Conservation (phyloP, 1,284 basidiomycete genomes). For the Heterobasidion annosum region DNA sequence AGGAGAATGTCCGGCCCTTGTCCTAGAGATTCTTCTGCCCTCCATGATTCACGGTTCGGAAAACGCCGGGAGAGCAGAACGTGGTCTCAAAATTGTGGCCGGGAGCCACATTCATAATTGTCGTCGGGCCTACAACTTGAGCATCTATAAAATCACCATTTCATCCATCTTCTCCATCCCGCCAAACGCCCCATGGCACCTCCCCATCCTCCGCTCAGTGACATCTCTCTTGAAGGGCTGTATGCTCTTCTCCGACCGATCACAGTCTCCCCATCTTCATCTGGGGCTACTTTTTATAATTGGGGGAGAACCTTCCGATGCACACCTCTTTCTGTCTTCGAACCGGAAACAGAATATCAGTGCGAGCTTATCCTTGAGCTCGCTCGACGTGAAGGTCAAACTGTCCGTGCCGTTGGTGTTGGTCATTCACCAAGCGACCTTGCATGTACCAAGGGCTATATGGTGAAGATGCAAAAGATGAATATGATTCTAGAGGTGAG, state of each 20-base stretch:
- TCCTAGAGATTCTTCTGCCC: too few relatives aligned
- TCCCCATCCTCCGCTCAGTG: not conserved
- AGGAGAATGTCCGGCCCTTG: too few relatives aligned
- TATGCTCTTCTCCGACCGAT: slow-evolving; percentile 43
- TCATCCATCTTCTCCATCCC: not conserved
- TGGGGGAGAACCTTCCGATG: slow-evolving; percentile 67
- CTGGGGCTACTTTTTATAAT: slow-evolving; percentile 48
- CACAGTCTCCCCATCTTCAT: slow-evolving; percentile 34
- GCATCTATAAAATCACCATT: too few relatives aligned
- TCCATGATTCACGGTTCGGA: too few relatives aligned
- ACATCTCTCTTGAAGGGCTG: slow-evolving; percentile 29
- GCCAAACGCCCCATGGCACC: slow-evolving; percentile 4
- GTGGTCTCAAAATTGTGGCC: too few relatives aligned
- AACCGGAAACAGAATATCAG: slow-evolving; percentile 66
- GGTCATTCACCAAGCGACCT: slow-evolving; percentile 94
- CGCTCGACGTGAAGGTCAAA: slow-evolving; percentile 64
- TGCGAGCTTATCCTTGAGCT: slow-evolving; percentile 79
- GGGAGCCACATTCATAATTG: too few relatives aligned
- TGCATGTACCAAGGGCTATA: slow-evolving; percentile 78
- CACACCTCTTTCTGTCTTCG: slow-evolving; percentile 62
- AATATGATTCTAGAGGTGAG: slow-evolving; percentile 64
- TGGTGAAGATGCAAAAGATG: slow-evolving; percentile 71
- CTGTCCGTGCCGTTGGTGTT: slow-evolving; percentile 79
- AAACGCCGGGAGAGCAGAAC: too few relatives aligned
- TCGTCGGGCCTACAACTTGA: too few relatives aligned